These are phyloP conservation scores for Ogataea degrootiae DNA, from an alignment of 805 yeast species.

Conservation along the genomic window DNA sequence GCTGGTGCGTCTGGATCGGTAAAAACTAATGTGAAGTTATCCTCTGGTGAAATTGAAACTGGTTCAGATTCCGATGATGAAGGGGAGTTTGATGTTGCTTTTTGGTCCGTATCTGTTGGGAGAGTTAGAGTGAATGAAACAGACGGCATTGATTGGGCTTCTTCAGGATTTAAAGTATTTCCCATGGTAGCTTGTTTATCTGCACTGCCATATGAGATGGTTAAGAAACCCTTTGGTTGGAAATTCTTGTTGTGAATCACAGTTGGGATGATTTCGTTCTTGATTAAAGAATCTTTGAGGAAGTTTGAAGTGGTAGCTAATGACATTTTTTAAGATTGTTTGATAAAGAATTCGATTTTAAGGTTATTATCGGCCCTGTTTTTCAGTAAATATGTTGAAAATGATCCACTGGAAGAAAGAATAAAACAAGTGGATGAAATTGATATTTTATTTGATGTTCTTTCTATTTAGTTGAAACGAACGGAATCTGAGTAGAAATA, in stretches of 20 bases:
- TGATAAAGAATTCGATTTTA: not conserved
- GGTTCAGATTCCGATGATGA: constrained; percentile 15
- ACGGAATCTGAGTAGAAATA: too few relatives aligned
- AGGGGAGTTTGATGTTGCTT: too few relatives aligned
- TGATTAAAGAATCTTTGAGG: constrained; percentile 44
- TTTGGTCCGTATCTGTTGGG: constrained; percentile 13
- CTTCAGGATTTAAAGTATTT: constrained; percentile 57
- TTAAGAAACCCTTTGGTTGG: constrained; percentile 48
- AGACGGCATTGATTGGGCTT: constrained; percentile 63
- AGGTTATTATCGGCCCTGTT: not conserved
- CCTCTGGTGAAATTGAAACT: constrained; percentile 39
- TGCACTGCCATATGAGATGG: constrained; percentile 53
- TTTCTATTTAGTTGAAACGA: too few relatives aligned
- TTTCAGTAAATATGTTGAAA: not conserved
- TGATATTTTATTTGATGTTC: not conserved
- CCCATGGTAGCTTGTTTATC: constrained; percentile 71
- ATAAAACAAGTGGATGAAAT: not conserved
- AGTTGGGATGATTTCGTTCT: constrained; percentile 49
- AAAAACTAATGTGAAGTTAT: constrained; percentile 65
- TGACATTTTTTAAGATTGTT: constrained; percentile 10
- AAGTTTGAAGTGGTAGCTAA: constrained; percentile 52
- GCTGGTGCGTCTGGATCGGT: constrained; percentile 97
- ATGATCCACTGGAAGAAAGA: not conserved
- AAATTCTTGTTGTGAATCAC: constrained; percentile 39
- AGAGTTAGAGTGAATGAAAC: constrained; percentile 58